Evolutionary conservation across 2,329 filamentous ascomycete species (phyloP).

Genomic region (Verticillium dahliae): DNA sequence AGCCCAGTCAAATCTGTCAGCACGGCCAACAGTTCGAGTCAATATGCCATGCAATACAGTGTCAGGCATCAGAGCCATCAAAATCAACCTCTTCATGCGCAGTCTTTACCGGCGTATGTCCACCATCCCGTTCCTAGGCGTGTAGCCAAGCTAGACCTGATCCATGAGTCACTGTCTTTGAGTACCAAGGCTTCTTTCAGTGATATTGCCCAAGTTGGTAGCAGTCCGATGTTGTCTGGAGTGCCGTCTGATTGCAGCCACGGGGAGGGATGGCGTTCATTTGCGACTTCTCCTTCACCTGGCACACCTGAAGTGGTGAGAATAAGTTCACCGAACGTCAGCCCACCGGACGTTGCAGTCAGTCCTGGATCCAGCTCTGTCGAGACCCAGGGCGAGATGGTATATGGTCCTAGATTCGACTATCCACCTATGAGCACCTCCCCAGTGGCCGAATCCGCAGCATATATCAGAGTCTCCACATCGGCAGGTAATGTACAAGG

Average conservation of each 20-base stretch:
- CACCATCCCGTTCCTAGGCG: conserved; percentile 9
- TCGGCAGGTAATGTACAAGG: neutral
- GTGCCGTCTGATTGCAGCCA: neutral
- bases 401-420: neutral
- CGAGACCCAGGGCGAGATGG: neutral
- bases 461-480: neutral
- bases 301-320: neutral
- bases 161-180: neutral
- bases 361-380: neutral
- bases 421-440: neutral
- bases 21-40: neutral
- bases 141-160: conserved; percentile 4
- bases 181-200: neutral
- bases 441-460: neutral
- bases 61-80: neutral
- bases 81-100: neutral
- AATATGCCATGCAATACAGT: neutral
- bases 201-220: conserved; percentile 3
- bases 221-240: neutral
- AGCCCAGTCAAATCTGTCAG: neutral
- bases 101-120: conserved; percentile 1
- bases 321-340: neutral
- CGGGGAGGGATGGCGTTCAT: conserved; percentile 4
- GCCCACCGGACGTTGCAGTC: neutral
- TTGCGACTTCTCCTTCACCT: neutral